Evolutionary conservation across 2,329 filamentous ascomycete genomes (phyloP), one percentile per base, ranked within the genome.

Genomic region (Gaeumannomyces tritici): DNA sequence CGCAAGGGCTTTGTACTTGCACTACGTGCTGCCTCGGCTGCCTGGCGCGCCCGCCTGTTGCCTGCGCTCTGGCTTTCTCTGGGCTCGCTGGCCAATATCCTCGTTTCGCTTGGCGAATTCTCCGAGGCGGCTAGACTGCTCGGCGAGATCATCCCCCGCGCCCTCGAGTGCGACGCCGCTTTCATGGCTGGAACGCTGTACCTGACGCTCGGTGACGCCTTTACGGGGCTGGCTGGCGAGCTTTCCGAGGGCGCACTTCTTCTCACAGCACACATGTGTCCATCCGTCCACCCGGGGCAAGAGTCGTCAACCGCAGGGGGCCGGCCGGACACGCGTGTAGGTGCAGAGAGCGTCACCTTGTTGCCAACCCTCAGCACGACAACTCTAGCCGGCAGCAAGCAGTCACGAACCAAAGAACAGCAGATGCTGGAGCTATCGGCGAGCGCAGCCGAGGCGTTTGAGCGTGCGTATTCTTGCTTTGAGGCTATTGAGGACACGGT

Each of bases 1-100:
- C 84, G 90, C 67, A 84, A 89, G 64, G 91, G 86, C 0, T 91
- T 96, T 72, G 91, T 89, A 2, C 80, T 93, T 6, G 86, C 86
- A 5, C 80, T 96, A 69, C 83, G 90, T 56, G 91, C 91, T 0
- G 87, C 89, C 3, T 88, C 83, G 69, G 84, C 91, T 24, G 88
- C 90, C 0, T 86, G 89, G 78, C 83, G 86, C 58, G 84, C 88
- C 1, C 81, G 86, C 1, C 76, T 93, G 9, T 79, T 93, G 21
- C 83, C 85, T 0, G 82, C 83, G 24, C 77, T 96, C 9, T 95
- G 91, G 86, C 83, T 88, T 65, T 85, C 90, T 0, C 80, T 90
- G 1, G 86, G 84, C 1, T 79, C 83, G 0, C 72, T 96, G 1
- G 82, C 86, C 3, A 83, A 82, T 24, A 86, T 96, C 24, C 77